Percentiles rank a stretch among this genome's conserved stretches.
Conservation (phyloP, 331 rosid genomes). For the Quercus tomentella region DNA sequence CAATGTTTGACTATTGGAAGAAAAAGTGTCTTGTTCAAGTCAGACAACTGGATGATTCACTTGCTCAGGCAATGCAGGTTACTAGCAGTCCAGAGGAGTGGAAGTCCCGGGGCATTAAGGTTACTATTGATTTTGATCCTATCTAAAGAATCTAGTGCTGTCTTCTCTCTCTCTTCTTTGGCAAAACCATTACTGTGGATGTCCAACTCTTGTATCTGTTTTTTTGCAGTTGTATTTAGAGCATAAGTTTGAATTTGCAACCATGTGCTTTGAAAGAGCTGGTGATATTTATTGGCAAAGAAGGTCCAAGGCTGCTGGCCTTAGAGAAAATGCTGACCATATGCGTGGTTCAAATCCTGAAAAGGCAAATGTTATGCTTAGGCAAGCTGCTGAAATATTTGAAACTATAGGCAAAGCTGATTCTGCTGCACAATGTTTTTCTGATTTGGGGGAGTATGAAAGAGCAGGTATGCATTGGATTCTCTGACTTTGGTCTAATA, state of each 20-base stretch:
- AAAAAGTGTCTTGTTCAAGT: slow-evolving; percentile 56
- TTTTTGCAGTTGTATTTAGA: slow-evolving; percentile 50
- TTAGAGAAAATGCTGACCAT: slow-evolving; percentile 42
- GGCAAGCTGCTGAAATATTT: slow-evolving; percentile 71
- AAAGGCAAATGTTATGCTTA: slow-evolving; percentile 46
- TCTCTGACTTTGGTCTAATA: not conserved
- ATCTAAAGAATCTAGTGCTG: too few species aligned
- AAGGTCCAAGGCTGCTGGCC: slow-evolving; percentile 64
- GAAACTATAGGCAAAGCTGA: slow-evolving; percentile 56
- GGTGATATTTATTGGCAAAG: slow-evolving; percentile 63
- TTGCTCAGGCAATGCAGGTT: slow-evolving; percentile 58
- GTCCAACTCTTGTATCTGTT: not conserved
- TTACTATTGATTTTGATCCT: not conserved
- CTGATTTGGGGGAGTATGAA: slow-evolving; percentile 57
- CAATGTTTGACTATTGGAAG: slow-evolving; percentile 75
- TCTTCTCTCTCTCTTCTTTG: not conserved
- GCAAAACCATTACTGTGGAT: not conserved
- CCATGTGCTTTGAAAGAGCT: slow-evolving; percentile 70
- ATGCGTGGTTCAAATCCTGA: slow-evolving; percentile 32
- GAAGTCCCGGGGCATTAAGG: slow-evolving; percentile 75
- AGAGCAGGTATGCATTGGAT: slow-evolving; percentile 52
- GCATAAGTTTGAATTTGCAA: slow-evolving; percentile 60
- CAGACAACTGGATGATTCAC: slow-evolving; percentile 51
- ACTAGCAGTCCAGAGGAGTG: slow-evolving; percentile 68
- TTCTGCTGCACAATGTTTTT: slow-evolving; percentile 65